phyloP scores from a whole-genome alignment of 768 basidiomycete genomes.

The Pleurotus salmoneostramineus region DNA sequence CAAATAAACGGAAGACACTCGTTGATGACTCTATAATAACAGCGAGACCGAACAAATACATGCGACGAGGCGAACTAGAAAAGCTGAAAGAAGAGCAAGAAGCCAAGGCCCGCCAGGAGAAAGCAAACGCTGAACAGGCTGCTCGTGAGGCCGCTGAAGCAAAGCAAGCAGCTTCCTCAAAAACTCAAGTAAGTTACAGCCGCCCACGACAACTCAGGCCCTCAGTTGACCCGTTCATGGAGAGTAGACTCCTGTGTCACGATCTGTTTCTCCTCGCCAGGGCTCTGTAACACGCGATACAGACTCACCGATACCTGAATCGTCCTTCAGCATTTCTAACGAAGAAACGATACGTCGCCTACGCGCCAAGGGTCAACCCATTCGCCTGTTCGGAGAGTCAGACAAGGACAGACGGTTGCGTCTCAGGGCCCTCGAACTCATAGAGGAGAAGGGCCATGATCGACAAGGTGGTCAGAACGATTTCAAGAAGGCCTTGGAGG shows the following conservation, averaged over 20 bases:
- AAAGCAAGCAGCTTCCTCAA: background rate
- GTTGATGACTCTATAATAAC: conserved; percentile 34
- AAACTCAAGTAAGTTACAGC: conserved; percentile 40
- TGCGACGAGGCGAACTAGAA: conserved; percentile 90
- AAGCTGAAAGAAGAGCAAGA: conserved; percentile 53
- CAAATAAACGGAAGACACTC: conserved; percentile 78
- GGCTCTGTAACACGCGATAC: conserved; percentile 25
- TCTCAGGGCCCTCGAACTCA: conserved; percentile 88
- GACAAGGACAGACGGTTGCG: conserved; percentile 92
- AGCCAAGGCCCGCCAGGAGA: conserved; percentile 31
- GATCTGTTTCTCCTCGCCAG: conserved; percentile 35
- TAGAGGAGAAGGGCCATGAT: conserved; percentile 85
- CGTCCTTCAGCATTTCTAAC: conserved; percentile 84
- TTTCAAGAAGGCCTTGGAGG: conserved; percentile 86
- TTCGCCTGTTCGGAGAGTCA: conserved; percentile 90
- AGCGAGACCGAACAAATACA: conserved; percentile 74
- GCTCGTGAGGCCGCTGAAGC: conserved; percentile 21
- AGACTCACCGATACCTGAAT: conserved; percentile 43
- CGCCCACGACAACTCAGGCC: conserved; percentile 3
- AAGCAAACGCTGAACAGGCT: conserved; percentile 26
- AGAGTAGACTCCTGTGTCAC: conserved; percentile 42
- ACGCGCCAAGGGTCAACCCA: conserved; percentile 89
- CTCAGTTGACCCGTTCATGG: conserved; percentile 36
- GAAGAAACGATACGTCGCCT: conserved; percentile 89
- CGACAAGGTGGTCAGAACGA: conserved; percentile 89